phyloP scores from a whole-genome alignment of 1,284 basidiomycete species.

The Trichosporon ovoides region DNA sequence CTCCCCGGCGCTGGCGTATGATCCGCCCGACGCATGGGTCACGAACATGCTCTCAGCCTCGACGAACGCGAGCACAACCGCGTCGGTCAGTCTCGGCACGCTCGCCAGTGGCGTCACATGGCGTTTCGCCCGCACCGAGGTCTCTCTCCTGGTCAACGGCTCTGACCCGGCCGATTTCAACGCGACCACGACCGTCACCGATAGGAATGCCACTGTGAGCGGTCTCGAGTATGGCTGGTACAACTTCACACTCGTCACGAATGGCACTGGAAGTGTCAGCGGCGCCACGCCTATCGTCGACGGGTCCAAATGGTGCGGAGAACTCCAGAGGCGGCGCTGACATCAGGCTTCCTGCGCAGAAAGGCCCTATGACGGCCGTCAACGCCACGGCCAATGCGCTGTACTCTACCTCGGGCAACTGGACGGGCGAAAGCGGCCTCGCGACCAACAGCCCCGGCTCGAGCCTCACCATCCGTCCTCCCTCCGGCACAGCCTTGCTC shows the following conservation, averaged over 20 bases:
- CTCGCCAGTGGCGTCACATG: background rate
- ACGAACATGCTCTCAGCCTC: background rate
- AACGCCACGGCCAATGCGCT: background rate
- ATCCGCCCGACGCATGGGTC: background rate
- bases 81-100: background rate
- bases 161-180: background rate
- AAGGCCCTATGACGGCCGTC: background rate
- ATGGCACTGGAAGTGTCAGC: background rate
- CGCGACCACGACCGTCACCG: background rate
- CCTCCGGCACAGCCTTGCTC: background rate
- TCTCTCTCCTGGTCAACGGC: slow-evolving; percentile 4
- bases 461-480: background rate
- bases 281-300: background rate
- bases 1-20: background rate
- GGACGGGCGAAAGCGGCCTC: background rate
- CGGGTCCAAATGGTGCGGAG: background rate
- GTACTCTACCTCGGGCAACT: background rate
- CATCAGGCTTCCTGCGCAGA: background rate
- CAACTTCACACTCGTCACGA: background rate
- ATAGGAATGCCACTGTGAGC: background rate
- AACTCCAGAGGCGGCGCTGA: background rate
- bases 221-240: slow-evolving; percentile 3
- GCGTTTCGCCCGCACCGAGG: background rate
- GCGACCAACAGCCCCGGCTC: background rate
- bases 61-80: background rate